Evolutionary conservation across 805 yeast species (phyloP), one percentile per base, ranked within the genome.

Genomic region (Ogataea degrootiae): DNA sequence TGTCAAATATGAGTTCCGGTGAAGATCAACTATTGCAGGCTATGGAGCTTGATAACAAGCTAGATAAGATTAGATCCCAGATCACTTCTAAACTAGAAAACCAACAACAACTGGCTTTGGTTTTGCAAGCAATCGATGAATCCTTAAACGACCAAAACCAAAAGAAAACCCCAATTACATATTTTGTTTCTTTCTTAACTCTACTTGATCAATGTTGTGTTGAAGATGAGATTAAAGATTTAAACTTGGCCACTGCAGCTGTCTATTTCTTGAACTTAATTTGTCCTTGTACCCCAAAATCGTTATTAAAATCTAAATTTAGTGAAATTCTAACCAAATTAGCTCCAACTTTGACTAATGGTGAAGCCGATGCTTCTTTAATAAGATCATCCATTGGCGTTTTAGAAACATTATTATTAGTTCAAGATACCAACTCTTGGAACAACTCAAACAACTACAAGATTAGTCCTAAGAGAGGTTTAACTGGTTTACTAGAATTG

Each of bases 61-160:
- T 88, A 39, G 74, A 79, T 49, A 80, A 80, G 61, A 81, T 91
- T 55, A 78, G 96, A 63, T 56, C 72, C 5, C 97, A 90, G 60
- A 69, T 77, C 57, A 75, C 69, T 52, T 88, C 96, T n/a, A 89
- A 88, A 63, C 70, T 91, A 43, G 89, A 85, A 22, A 87, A 90
- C 65, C 97, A 90, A 69, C 86, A 85, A 60, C 89, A 85, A 61
- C 73, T 87, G 53, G 96, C 97, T 8, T 69, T 88, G 26, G 83
- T 92, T 47, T 74, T 94, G 42, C 77, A 85, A 21, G 96, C 97
- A 4, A 91, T 94, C 42, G 99, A 94, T 63, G 96, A 88, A 57
- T 87, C 87, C 56, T 76, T 94, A 39, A 73, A 76, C 39, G 89
- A 82, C 53, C 87, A 84, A 56, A 73, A 75, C 39, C 79, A 79